These are phyloP conservation scores for Linum trigynum DNA, from an alignment of 345 rosid genomes.

Conservation along the genomic window DNA sequence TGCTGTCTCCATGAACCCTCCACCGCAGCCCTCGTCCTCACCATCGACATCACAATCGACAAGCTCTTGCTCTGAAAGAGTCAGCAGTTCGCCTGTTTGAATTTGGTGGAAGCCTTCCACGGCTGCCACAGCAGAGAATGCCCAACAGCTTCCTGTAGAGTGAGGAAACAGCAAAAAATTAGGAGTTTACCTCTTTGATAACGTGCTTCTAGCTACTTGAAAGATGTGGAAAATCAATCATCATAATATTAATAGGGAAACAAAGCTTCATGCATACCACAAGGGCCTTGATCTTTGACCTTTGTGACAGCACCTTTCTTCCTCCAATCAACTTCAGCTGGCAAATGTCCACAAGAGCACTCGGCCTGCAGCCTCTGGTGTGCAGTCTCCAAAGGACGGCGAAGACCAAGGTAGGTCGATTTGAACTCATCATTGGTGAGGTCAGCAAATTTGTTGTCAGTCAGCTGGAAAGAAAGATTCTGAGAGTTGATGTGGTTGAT, in stretches of 20 bases:
- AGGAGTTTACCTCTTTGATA: neutral
- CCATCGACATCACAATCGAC: conserved; percentile 24
- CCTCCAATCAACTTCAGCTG: conserved; percentile 30
- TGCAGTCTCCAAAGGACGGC: conserved; percentile 4
- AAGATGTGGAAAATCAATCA: too few relatives aligned
- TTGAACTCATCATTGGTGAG: conserved; percentile 35
- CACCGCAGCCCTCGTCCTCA: conserved; percentile 23
- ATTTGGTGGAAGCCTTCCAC: conserved; percentile 38
- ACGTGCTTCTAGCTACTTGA: neutral
- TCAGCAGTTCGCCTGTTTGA: conserved; percentile 27
- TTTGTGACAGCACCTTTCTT: conserved; percentile 31
- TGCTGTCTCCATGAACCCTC: conserved; percentile 33
- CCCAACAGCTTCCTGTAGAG: conserved; percentile 30
- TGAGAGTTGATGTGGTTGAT: conserved; percentile 58
- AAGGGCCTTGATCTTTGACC: conserved; percentile 30
- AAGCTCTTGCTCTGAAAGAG: conserved; percentile 30
- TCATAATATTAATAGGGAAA: neutral
- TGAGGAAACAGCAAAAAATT: neutral
- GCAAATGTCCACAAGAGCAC: conserved; percentile 7
- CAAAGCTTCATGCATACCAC: conserved; percentile 15
- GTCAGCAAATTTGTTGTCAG: conserved; percentile 38
- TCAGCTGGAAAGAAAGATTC: conserved; percentile 45
- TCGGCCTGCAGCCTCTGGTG: conserved; percentile 9
- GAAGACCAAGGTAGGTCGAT: conserved; percentile 13
- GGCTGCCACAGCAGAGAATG: conserved; percentile 33